Evolutionary conservation across 495 filamentous ascomycete species (phyloP).

Genomic region (Hypoxylon rickii): DNA sequence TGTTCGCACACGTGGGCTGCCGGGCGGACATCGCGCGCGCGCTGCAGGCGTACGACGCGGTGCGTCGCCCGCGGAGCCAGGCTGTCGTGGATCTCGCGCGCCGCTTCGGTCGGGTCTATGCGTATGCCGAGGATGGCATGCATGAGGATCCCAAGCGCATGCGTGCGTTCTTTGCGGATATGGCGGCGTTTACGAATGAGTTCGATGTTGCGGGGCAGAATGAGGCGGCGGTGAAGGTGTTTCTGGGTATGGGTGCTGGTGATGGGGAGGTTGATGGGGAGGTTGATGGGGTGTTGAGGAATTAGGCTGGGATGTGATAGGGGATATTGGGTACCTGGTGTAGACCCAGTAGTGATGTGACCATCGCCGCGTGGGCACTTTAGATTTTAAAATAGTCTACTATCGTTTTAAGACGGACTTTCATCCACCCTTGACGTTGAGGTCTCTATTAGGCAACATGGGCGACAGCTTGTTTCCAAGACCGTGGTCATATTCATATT

Average conservation of each 20-base stretch:
- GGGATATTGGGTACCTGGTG: not conserved
- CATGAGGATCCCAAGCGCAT: slow-evolving; percentile 41
- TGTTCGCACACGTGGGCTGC: slow-evolving; percentile 34
- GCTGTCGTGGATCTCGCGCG: slow-evolving; percentile 39
- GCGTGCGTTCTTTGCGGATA: slow-evolving; percentile 35
- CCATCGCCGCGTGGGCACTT: not conserved
- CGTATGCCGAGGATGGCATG: slow-evolving; percentile 39
- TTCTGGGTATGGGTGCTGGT: not conserved
- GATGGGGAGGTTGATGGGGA: slow-evolving; percentile 1
- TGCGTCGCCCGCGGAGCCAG: slow-evolving; percentile 40
- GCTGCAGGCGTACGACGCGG: slow-evolving; percentile 35
- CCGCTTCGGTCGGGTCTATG: slow-evolving; percentile 42
- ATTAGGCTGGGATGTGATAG: not conserved
- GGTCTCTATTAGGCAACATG: no score
- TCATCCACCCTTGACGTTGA: no score
- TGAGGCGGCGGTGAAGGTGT: slow-evolving; percentile 29
- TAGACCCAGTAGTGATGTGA: not conserved
- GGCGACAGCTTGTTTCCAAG: no score
- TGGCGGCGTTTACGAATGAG: slow-evolving; percentile 41
- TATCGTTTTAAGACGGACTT: no score
- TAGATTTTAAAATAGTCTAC: no score
- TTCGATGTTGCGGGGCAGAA: slow-evolving; percentile 41
- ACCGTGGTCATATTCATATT: not conserved
- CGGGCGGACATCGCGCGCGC: slow-evolving; percentile 26
- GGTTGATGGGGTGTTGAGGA: not conserved